Base-by-base conservation (phyloP, 768 basidiomycete species). In the Psilocybe azurescens region DNA sequence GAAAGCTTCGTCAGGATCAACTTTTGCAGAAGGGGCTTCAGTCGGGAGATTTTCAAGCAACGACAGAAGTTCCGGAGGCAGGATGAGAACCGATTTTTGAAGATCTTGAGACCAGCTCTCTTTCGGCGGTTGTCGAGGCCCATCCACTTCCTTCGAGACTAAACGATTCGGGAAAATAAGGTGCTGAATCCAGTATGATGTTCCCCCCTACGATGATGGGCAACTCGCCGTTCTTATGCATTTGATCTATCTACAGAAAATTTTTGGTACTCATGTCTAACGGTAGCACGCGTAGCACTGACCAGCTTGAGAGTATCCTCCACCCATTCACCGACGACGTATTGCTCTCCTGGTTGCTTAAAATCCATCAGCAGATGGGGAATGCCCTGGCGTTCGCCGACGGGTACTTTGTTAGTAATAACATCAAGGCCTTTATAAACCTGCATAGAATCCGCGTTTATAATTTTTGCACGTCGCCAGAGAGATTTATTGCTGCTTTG, bases 361-460 rank as follows among this genome's bases (percentile, higher is more conserved):
- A 95, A 89, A 55, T 86, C 90, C 88, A 99, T 92, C 24, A 99
- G 79, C 60, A 91, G 87, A 77, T 99, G 97, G 20, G 90, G 89
- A 18, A 99, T 80, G 3, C 93, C 95, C 52, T 84, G 80, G 71
- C 82, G 88, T 75, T 99, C 95, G 30, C 82, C 77, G 11, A 79
- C 69, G 1, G 95, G 86, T 14, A 95, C 84, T 77, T 99, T 99
- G 77, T 99, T 99, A 29, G 97, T 99, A 69, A 98, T 89, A 54
- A 96, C 79, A 74, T 97, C 91, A 74, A 99, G 84, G 0, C 97
- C 97, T 16, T 81, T 80, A 74, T 98, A 99, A 11, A 95, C 89
- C 74, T 99, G 97, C 97, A 99, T 98, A 11, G 97, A 88, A 75
- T 99, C 97, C 9, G 96, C 94, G 71, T 98, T 99, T 72, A 99